These are phyloP conservation scores for Saturnispora diversa DNA, from an alignment of 805 yeast species.

Conservation along the genomic window DNA sequence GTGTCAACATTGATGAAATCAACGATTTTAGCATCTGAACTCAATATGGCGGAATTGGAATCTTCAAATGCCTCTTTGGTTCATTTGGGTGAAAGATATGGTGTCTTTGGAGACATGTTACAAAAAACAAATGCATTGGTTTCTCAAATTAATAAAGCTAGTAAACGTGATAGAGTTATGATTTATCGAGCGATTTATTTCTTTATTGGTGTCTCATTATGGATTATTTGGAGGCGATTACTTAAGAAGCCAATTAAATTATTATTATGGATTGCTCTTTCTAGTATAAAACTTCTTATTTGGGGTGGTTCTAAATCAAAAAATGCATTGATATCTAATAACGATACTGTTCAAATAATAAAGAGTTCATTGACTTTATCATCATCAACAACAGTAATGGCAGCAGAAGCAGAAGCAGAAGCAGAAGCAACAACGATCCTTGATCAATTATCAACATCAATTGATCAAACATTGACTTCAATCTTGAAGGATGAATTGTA, in stretches of 20 bases:
- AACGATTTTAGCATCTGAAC: constrained; percentile 43
- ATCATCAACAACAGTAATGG: neutral
- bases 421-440: neutral
- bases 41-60: constrained; percentile 40
- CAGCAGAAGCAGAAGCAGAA: neutral
- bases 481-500: constrained; percentile 13
- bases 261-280: constrained; percentile 38
- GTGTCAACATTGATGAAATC: constrained; percentile 42
- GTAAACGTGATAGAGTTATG: constrained; percentile 39
- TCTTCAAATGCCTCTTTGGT: constrained; percentile 38
- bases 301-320: constrained; percentile 8
- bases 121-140: constrained; percentile 39
- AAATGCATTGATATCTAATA: neutral
- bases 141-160: constrained; percentile 44
- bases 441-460: neutral
- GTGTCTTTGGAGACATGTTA: constrained; percentile 35
- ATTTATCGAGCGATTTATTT: constrained; percentile 42
- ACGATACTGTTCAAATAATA: too few species aligned
- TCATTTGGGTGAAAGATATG: constrained; percentile 35
- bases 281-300: constrained; percentile 11
- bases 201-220: constrained; percentile 36
- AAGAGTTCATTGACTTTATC: neutral
- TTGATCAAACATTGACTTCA: constrained; percentile 1
- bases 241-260: constrained; percentile 37
- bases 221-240: constrained; percentile 45